Percentiles rank a stretch among this genome's conserved stretches.
phyloP scores from a whole-genome alignment of 139 green algal genomes.

The Coelastrella sp. region DNA sequence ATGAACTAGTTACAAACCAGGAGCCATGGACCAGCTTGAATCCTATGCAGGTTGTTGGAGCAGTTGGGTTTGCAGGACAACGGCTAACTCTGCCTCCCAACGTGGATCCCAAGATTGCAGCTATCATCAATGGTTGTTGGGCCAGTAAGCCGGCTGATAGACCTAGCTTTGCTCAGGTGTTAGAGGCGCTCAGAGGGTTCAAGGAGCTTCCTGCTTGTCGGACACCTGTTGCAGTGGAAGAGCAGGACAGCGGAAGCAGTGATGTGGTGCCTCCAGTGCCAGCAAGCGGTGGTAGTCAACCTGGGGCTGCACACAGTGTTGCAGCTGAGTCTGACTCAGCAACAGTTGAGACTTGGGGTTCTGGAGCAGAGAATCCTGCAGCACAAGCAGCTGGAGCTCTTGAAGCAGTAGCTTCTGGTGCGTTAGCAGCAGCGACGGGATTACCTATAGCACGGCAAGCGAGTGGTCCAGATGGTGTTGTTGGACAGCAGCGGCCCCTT shows the following conservation, averaged over 20 bases:
- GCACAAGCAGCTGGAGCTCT: too few species aligned
- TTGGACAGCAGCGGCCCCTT: too few species aligned
- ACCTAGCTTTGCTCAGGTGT: slow-evolving; percentile 69
- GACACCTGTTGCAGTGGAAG: slow-evolving; percentile 10
- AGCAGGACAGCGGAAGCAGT: background rate
- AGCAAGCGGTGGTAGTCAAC: too few species aligned
- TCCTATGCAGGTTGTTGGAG: slow-evolving; percentile 90
- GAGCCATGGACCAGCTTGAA: slow-evolving; percentile 90
- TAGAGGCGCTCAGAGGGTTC: slow-evolving; percentile 49
- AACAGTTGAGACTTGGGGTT: too few species aligned
- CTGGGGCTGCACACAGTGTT: too few species aligned
- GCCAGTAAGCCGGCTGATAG: slow-evolving; percentile 57
- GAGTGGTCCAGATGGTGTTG: too few species aligned
- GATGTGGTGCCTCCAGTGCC: background rate
- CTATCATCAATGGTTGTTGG: slow-evolving; percentile 81
- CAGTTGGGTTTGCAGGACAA: slow-evolving; percentile 84
- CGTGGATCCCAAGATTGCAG: slow-evolving; percentile 64
- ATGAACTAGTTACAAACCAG: slow-evolving; percentile 84
- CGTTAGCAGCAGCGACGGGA: too few species aligned
- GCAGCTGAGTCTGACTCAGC: too few species aligned
- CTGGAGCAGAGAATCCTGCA: too few species aligned
- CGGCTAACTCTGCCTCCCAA: slow-evolving; percentile 78
- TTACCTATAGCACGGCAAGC: too few species aligned
- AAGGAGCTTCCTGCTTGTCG: slow-evolving; percentile 42
- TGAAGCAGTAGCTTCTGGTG: too few species aligned